Evolutionary conservation across 2,329 filamentous ascomycete genomes (phyloP).

Genomic region (Ophiostoma sp.): DNA sequence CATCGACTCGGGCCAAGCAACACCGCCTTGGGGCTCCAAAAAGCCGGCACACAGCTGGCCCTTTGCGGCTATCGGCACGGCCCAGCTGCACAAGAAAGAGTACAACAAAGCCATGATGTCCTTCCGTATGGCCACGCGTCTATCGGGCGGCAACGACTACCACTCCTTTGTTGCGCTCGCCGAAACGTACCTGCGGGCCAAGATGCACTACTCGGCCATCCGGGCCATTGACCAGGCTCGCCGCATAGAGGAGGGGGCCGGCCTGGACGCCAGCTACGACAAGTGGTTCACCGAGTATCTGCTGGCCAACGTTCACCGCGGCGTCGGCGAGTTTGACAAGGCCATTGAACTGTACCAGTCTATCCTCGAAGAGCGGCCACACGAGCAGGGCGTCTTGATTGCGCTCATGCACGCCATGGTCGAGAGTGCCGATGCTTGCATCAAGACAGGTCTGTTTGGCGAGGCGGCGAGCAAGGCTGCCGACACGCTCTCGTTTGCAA

Average conservation of each 20-base stretch:
- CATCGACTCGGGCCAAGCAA: slow-evolving; percentile 89
- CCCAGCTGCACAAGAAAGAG: slow-evolving; percentile 86
- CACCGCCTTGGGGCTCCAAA: slow-evolving; percentile 86
- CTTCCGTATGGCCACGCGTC: slow-evolving; percentile 82
- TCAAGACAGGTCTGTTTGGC: slow-evolving; percentile 82
- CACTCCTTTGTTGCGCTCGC: slow-evolving; percentile 94
- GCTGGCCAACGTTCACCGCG: slow-evolving; percentile 88
- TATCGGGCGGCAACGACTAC: slow-evolving; percentile 72
- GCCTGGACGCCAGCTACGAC: slow-evolving; percentile 54
- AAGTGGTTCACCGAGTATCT: slow-evolving; percentile 97
- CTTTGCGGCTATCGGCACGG: slow-evolving; percentile 85
- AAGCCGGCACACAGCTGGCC: slow-evolving; percentile 93
- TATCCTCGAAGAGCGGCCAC: slow-evolving; percentile 62
- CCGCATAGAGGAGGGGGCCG: slow-evolving; percentile 59
- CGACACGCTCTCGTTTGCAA: slow-evolving; percentile 64
- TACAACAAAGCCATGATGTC: slow-evolving; percentile 84
- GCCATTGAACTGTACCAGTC: slow-evolving; percentile 71
- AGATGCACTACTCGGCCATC: slow-evolving; percentile 86
- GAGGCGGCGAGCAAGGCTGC: slow-evolving; percentile 67
- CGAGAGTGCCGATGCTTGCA: slow-evolving; percentile 69
- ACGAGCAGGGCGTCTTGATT: slow-evolving; percentile 81
- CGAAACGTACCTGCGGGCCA: slow-evolving; percentile 95
- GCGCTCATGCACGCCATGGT: slow-evolving; percentile 83
- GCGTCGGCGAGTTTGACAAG: slow-evolving; percentile 83
- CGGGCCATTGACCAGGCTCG: slow-evolving; percentile 86